Base-by-base conservation (phyloP, 1,284 basidiomycete species). In the Vanrija pseudolonga region DNA sequence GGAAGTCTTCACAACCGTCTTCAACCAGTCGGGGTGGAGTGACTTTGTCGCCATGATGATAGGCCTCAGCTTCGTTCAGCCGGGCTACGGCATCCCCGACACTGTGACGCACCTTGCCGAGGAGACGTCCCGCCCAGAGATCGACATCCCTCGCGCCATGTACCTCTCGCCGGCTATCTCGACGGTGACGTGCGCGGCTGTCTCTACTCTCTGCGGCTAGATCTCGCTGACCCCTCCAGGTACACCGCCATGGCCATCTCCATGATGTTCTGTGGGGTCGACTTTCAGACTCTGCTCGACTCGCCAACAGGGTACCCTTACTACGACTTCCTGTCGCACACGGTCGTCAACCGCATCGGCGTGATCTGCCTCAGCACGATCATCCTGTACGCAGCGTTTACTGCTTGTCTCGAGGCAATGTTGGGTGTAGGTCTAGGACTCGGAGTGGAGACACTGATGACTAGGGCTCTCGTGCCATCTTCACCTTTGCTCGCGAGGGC, bases 401-500 rank as follows among this genome's bases (percentile, higher is more conserved):
- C 42, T 15, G 40, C 48, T 6, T 50, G 48, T 12, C 37, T 50
- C 40, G 40, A 50, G 26, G 42, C 40, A 28, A 40, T 42, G 40
- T 26, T 50, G 14, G 48, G 40, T 20, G 41, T 42, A 9, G 14
- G 44, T 36, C 15, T 4, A 23, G 18, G 26, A 12, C 18, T 18
- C 26, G 20, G 14, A 4, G 12, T n/a, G 12, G 15, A 15, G 8
- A 17, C 6, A 3, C 12, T 23, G 18, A 43, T 12, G 7, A 20
- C 7, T 20, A 43, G 20, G 42, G 41, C 2, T 44, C 41, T 18
- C 48, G 50, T 9, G 40, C 43, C 4, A 36, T 51, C 22, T 51
- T 51, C 43, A 51, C 50, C 6, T 51, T 51, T 20, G 50, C 50
- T 6, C 50, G 50, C 8, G 50, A 51, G 50, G 50, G 50, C 24